These are phyloP conservation scores for Phlyctochytrium bullatum DNA, from an alignment of 192 early-diverging fungal genomes.

Conservation along the genomic window DNA sequence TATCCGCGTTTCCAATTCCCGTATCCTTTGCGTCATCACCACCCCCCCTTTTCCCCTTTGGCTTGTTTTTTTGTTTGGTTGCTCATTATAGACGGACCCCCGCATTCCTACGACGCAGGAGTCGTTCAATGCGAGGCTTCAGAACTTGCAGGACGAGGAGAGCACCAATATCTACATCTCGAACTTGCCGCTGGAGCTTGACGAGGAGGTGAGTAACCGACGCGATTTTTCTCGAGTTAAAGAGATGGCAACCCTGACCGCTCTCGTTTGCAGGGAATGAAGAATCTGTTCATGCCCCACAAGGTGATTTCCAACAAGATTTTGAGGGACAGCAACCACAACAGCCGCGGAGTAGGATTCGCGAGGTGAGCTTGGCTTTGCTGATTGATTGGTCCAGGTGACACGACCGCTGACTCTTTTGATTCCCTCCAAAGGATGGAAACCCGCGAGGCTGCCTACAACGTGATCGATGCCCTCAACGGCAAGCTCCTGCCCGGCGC, in stretches of 20 bases:
- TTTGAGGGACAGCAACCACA: conserved; percentile 64
- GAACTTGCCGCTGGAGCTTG: conserved; percentile 73
- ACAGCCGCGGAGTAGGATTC: conserved; percentile 79
- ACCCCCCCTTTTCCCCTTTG: too few species aligned
- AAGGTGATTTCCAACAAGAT: conserved; percentile 71
- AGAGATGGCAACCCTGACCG: not conserved
- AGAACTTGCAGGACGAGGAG: conserved; percentile 32
- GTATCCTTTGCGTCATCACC: too few species aligned
- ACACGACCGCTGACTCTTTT: too few species aligned
- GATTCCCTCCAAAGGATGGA: conserved; percentile 48
- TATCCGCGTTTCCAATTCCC: too few species aligned
- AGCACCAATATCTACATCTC: conserved; percentile 78
- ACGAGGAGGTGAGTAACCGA: conserved; percentile 57
- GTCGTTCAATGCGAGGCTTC: conserved; percentile 59
- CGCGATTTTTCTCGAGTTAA: conserved; percentile 26
- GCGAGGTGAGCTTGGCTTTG: conserved; percentile 46
- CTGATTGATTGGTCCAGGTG: too few species aligned
- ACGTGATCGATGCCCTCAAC: conserved; percentile 69
- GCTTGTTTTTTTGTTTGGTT: too few species aligned
- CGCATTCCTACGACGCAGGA: conserved; percentile 8
- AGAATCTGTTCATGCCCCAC: conserved; percentile 62
- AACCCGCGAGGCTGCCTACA: conserved; percentile 63
- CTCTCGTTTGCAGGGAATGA: conserved; percentile 14
- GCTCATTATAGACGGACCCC: too few species aligned
- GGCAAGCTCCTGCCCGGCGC: conserved; percentile 57